Percentiles rank a stretch among this genome's conserved stretches.
Evolutionary conservation across 2,329 filamentous ascomycete species (phyloP).

Genomic region (Zymoseptoria passerinii): DNA sequence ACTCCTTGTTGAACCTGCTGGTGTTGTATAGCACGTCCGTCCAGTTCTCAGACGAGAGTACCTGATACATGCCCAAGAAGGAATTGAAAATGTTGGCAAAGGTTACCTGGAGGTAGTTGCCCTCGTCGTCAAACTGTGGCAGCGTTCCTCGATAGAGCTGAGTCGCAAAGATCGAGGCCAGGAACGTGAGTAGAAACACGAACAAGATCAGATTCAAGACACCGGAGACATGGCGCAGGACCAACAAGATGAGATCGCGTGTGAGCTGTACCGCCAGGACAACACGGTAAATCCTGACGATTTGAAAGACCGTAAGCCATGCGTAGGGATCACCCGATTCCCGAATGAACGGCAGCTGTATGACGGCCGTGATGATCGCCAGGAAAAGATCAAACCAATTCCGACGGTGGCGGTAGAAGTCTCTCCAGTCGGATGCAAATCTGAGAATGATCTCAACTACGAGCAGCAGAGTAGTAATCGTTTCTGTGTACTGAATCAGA

Average conservation of each 20-base stretch:
- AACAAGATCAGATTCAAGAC: constrained; percentile 92
- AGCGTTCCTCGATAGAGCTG: constrained; percentile 89
- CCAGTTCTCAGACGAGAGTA: constrained; percentile 95
- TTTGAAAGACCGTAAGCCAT: constrained; percentile 89
- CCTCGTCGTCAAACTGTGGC: constrained; percentile 50
- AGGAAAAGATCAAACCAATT: constrained; percentile 77
- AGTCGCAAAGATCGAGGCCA: constrained; percentile 85
- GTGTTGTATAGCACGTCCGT: constrained; percentile 77
- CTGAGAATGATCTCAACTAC: constrained; percentile 75
- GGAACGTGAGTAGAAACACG: constrained; percentile 89
- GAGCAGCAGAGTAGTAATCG: constrained; percentile 67
- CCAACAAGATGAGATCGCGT: constrained; percentile 71
- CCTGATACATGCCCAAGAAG: constrained; percentile 95
- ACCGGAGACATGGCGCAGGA: constrained; percentile 85
- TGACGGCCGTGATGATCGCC: constrained; percentile 72
- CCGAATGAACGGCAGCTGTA: constrained; percentile 74
- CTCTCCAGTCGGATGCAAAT: constrained; percentile 68
- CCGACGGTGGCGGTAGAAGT: constrained; percentile 63
- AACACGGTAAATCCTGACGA: constrained; percentile 82
- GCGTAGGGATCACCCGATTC: constrained; percentile 64
- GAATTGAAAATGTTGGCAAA: constrained; percentile 92
- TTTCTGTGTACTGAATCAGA: constrained; percentile 66
- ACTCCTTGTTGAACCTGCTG: constrained; percentile 57
- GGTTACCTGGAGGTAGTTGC: constrained; percentile 58
- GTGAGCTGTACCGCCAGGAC: constrained; percentile 85